Conservation (phyloP, 2,329 filamentous ascomycete species). For the Trichoderma endophyticum region DNA sequence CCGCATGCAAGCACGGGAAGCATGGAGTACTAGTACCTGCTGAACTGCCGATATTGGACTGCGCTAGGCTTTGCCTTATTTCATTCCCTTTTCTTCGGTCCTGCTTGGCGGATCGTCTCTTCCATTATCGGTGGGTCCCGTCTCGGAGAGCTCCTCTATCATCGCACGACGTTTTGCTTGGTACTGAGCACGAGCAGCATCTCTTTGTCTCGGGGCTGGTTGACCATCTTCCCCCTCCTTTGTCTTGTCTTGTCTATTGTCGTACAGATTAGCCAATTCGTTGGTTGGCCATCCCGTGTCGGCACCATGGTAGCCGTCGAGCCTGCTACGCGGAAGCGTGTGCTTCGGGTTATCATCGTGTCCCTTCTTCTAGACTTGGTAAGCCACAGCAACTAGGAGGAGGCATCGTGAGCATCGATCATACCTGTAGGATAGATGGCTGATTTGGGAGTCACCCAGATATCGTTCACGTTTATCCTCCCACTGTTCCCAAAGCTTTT, state of each 20-base stretch:
- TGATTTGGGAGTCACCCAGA: slow-evolving; percentile 50
- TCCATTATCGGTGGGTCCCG: neutral
- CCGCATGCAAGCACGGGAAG: slow-evolving; percentile 4
- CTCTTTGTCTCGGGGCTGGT: neutral
- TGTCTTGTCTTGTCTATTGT: neutral
- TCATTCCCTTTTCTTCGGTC: neutral
- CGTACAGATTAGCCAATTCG: slow-evolving; percentile 18
- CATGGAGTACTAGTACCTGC: slow-evolving; percentile 1
- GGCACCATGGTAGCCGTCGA: slow-evolving; percentile 43
- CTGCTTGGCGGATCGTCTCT: neutral
- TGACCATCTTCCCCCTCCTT: neutral
- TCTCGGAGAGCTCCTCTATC: neutral
- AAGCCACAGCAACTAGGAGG: slow-evolving; percentile 24
- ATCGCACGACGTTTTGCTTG: neutral
- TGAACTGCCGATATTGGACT: neutral
- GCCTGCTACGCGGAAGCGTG: slow-evolving; percentile 65
- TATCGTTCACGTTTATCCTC: slow-evolving; percentile 97
- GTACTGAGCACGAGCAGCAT: neutral
- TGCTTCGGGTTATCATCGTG: slow-evolving; percentile 82
- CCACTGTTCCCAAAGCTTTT: slow-evolving; percentile 93
- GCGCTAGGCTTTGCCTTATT: slow-evolving; percentile 3
- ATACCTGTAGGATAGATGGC: neutral
- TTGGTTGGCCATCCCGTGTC: neutral
- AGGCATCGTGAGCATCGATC: neutral
- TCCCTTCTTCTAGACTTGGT: slow-evolving; percentile 89